These are phyloP conservation scores for Populus nigra DNA, from an alignment of 345 rosid species.

Conservation along the genomic window DNA sequence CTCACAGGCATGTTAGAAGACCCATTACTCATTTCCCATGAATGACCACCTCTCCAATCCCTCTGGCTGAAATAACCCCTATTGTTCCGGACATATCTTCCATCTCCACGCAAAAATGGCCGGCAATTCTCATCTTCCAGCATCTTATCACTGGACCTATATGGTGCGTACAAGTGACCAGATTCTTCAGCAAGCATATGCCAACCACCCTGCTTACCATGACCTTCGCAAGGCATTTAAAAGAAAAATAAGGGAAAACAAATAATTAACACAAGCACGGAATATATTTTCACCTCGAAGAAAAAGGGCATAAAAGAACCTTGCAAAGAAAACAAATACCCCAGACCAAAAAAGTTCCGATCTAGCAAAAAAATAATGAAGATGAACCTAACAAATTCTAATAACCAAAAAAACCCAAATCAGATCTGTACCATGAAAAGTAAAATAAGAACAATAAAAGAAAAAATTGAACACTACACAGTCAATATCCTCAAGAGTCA, in stretches of 20 bases:
- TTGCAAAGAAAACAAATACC: not conserved
- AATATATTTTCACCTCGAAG: constrained; percentile 5
- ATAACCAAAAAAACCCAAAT: not conserved
- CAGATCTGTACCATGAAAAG: not conserved
- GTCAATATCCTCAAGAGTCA: not conserved
- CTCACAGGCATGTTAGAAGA: constrained; percentile 53
- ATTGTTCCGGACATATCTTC: constrained; percentile 58
- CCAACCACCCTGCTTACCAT: constrained; percentile 87
- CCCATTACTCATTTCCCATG: constrained; percentile 67
- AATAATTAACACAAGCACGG: constrained; percentile 28
- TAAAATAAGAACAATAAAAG: not conserved
- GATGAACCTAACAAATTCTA: not conserved
- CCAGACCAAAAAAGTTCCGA: not conserved
- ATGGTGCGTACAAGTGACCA: constrained; percentile 58
- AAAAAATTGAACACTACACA: not conserved
- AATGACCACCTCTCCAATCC: constrained; percentile 61
- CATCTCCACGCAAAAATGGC: constrained; percentile 56
- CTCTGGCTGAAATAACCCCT: constrained; percentile 64
- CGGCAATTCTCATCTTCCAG: constrained; percentile 57
- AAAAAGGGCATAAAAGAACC: not conserved
- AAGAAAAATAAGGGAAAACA: constrained; percentile 26
- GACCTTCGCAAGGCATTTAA: constrained; percentile 57
- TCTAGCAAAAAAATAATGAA: not conserved
- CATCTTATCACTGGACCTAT: constrained; percentile 53
- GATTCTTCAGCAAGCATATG: constrained; percentile 62